These are phyloP conservation scores for Ormosia emarginata DNA, from an alignment of 306 rosid genomes.

Conservation along the genomic window DNA sequence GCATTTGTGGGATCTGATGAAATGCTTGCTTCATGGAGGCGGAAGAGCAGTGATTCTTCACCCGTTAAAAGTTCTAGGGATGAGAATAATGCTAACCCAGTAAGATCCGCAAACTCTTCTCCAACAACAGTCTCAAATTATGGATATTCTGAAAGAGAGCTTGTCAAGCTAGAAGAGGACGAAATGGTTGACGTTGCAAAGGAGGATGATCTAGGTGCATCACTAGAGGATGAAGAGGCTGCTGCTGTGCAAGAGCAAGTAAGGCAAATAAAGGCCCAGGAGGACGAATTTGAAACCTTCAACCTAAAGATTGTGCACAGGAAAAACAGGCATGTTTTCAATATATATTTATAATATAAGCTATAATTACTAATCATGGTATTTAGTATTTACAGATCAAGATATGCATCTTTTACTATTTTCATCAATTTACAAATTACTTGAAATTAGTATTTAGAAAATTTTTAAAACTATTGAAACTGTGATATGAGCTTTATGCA, in stretches of 20 bases:
- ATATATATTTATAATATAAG: not conserved
- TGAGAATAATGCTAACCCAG: constrained; percentile 48
- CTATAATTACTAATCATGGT: constrained; percentile 10
- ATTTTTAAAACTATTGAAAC: not conserved
- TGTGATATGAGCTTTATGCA: not conserved
- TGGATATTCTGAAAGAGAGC: constrained; percentile 72
- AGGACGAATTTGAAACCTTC: constrained; percentile 89
- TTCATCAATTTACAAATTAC: not conserved
- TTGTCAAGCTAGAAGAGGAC: constrained; percentile 58
- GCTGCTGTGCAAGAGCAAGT: constrained; percentile 95
- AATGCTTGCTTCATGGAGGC: constrained; percentile 59
- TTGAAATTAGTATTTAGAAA: not conserved
- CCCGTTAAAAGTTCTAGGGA: constrained; percentile 61
- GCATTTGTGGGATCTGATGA: constrained; percentile 46
- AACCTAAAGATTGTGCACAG: constrained; percentile 87
- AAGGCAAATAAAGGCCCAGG: constrained; percentile 82
- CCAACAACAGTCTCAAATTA: constrained; percentile 71
- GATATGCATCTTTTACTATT: not conserved
- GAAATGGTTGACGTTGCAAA: constrained; percentile 44
- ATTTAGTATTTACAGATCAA: not conserved
- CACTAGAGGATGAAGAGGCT: constrained; percentile 82
- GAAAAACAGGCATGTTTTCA: constrained; percentile 68
- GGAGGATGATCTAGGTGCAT: constrained; percentile 67
- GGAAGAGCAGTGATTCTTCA: constrained; percentile 68
- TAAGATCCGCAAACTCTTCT: constrained; percentile 60